These are phyloP conservation scores for Gonapodya prolifera DNA, from an alignment of 192 early-diverging fungal species.

Conservation along the genomic window DNA sequence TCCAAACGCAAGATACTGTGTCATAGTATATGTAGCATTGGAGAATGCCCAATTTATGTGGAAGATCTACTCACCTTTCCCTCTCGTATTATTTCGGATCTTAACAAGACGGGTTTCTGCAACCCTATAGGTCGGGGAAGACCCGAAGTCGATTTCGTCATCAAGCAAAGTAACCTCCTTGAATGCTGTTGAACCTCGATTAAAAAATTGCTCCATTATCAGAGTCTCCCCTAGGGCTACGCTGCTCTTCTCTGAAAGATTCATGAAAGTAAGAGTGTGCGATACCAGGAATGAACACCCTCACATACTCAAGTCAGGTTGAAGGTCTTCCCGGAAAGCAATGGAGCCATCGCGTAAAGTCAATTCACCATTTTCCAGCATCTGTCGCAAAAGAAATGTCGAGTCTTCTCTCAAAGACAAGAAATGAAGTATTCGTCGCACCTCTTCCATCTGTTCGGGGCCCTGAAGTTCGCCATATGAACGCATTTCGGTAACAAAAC, in stretches of 20 bases:
- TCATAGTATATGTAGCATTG: not conserved
- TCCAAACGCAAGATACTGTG: constrained; percentile 39
- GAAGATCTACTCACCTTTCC: constrained; percentile 13
- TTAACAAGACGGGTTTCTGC: constrained; percentile 30
- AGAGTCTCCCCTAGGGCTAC: no score
- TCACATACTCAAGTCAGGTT: no score
- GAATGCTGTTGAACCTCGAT: constrained; percentile 23
- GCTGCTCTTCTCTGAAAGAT: no score
- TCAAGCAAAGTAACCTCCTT: constrained; percentile 29
- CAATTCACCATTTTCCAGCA: not conserved
- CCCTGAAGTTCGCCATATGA: constrained; percentile 10
- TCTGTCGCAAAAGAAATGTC: not conserved
- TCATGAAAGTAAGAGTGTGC: no score
- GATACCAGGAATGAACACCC: no score
- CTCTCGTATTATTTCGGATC: constrained; percentile 35
- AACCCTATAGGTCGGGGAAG: constrained; percentile 34
- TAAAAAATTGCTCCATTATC: constrained; percentile 29
- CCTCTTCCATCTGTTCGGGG: constrained; percentile 46
- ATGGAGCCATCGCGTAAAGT: not conserved
- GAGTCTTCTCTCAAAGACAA: constrained; percentile 2
- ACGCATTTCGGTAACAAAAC: not conserved
- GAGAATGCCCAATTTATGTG: not conserved
- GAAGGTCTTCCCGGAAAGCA: not conserved
- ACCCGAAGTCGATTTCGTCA: constrained; percentile 37
- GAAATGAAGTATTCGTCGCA: constrained; percentile 10